A percentile compares a stretch with the other conserved stretches of the same genome.
These are phyloP conservation scores for Aspergillus sp. DNA, from an alignment of 2,329 filamentous ascomycete species.

Conservation along the genomic window DNA sequence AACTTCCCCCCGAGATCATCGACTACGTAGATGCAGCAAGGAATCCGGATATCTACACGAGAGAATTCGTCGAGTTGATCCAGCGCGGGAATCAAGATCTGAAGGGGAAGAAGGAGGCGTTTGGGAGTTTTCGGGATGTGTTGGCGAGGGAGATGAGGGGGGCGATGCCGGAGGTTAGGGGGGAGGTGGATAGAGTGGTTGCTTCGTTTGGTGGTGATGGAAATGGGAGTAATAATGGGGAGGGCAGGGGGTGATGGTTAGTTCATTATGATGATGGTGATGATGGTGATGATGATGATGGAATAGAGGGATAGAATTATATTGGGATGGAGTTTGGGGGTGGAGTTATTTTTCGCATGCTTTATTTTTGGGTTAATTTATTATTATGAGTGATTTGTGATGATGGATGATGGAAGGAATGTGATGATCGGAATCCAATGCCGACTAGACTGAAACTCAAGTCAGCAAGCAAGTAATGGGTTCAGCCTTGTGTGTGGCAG, in stretches of 20 bases:
- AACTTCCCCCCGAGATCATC: conserved; percentile 63
- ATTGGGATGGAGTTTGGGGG: neutral
- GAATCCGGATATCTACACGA: conserved; percentile 68
- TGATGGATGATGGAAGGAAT: neutral
- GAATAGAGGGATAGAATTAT: neutral
- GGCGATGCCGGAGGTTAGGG: conserved; percentile 53
- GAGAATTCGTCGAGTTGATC: conserved; percentile 65
- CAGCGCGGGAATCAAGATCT: conserved; percentile 64
- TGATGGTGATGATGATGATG: too few species aligned
- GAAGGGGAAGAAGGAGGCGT: conserved; percentile 62
- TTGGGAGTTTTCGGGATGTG: conserved; percentile 59
- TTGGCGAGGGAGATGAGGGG: conserved; percentile 60
- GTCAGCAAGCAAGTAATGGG: neutral
- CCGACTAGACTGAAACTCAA: neutral
- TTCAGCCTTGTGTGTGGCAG: neutral
- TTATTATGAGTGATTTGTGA: neutral
- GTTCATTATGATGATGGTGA: too few species aligned
- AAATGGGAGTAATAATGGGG: neutral
- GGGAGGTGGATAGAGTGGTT: conserved; percentile 14
- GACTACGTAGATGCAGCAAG: conserved; percentile 63
- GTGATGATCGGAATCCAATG: neutral
- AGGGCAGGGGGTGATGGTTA: neutral
- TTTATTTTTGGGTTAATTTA: neutral
- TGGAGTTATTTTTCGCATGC: conserved; percentile 15
- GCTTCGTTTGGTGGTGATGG: neutral